Base-by-base conservation (phyloP, 2,329 filamentous ascomycete species). In the Diaporthe australafricana region DNA sequence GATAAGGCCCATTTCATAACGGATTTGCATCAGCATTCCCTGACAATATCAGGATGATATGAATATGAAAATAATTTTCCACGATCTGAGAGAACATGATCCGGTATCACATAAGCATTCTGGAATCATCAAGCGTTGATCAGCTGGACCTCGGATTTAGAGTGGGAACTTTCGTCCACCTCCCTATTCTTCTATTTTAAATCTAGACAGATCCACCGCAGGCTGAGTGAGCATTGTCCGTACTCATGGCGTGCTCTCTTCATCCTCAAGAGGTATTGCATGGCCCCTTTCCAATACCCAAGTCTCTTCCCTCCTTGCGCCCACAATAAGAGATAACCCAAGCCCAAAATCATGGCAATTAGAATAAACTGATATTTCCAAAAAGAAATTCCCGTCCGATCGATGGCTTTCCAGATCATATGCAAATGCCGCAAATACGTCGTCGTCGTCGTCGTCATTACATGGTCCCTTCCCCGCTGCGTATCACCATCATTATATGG, bases 341-440 rank as follows among this genome's bases (percentile, higher is more conserved):
- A 8, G 25, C n/a, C n/a, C n/a, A n/a, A n/a, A n/a, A n/a, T n/a
- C 12, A 52, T 52, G 25, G 25, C 48, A 27, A 52, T 52, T 17
- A 52, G 48, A 52, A 52, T 52, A 14, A 9, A 22, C 22, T 5
- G 12, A 52, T 30, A 25, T 35, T n/a, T 11, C 27, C 9, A 47
- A n/a, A 32, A 2, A n/a, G 22, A 2, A 38, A 20, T 14, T 20
- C 60, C 27, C 60, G 27, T 25, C n/a, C 16, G n/a, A n/a, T n/a
- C 27, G 12, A 20, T 53, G 50, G 50, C 56, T 62, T 35, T 32
- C 60, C 60, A n/a, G 30, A 6, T 65, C 60, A 38, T 50, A 65
- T 65, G 60, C 60, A 65, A 5, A 65, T 65, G 45, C 60, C 60
- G 60, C 50, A 65, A 65, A 65, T 30, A 65, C 16, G 45, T 63